Base-by-base conservation (phyloP, 2,329 filamentous ascomycete genomes). In the Ceratocystis colombiana region DNA sequence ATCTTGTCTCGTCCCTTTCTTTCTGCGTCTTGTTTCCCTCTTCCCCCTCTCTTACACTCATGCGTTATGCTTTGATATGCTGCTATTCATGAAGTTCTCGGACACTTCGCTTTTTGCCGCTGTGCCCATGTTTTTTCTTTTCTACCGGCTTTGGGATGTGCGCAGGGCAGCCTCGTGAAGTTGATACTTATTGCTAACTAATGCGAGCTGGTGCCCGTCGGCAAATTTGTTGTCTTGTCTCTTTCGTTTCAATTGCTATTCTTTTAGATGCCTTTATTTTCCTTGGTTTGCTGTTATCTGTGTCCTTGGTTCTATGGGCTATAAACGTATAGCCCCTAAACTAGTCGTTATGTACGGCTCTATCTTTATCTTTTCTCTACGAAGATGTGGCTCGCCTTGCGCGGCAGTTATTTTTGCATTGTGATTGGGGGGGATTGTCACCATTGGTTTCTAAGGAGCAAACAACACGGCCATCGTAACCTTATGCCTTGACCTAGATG, bases 1-100 rank as follows among this genome's bases (percentile, higher is more conserved):
- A 50, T 25, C 48, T 5, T 22, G n/a, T 10, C n/a, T 22, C 48
- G 8, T n/a, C n/a, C 48, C n/a, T 50, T 46, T 37, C 53, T n/a
- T 28, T 28, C 15, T 17, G 15, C 22, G 7, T 8, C 28, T n/a
- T n/a, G 15, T n/a, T 22, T 37, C 28, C 25, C 48, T 55, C 45
- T n/a, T 22, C 48, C 63, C 57, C 25, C 61, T 64, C 28, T 20
- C 37, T 59, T 28, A 12, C 48, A 53, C 55, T 69, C 64, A 66
- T 64, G 57, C 57, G 64, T 50, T 68, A 61, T 64, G 55, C 61
- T 66, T 61, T 61, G 64, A 66, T 65, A 62, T 64, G 64, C 46
- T 66, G 62, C 46, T 66, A 62, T 64, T 41, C 46, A 50, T 61
- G 57, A 41, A 57, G 57, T 66, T 33, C 48, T 33, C 33, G 22